These are phyloP conservation scores for Monosporozyma unispora DNA, from an alignment of 805 yeast genomes.

Conservation along the genomic window DNA sequence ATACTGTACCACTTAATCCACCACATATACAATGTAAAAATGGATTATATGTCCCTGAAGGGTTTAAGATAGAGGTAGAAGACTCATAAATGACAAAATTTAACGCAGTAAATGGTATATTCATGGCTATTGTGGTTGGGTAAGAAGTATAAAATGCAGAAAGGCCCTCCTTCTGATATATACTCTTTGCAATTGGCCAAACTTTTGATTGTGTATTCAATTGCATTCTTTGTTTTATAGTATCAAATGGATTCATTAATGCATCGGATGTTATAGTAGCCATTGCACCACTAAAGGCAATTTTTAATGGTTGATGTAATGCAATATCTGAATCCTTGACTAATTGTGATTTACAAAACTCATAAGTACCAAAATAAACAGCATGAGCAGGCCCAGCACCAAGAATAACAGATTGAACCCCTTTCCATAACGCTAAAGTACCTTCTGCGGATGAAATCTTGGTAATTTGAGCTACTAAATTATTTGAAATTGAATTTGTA, in stretches of 20 bases:
- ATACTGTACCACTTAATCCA: conserved; percentile 87
- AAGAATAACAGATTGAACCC: conserved; percentile 79
- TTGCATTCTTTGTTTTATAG: conserved; percentile 94
- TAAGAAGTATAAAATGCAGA: conserved; percentile 83
- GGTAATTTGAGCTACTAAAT: conserved; percentile 59
- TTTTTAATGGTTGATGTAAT: conserved; percentile 65
- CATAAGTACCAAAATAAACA: conserved; percentile 88
- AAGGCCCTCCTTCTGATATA: conserved; percentile 58
- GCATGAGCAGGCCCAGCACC: conserved; percentile 99
- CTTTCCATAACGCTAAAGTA: conserved; percentile 83
- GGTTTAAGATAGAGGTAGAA: conserved; percentile 73
- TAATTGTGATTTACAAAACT: conserved; percentile 44
- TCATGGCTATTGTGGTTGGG: conserved; percentile 89
- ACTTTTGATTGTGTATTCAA: conserved; percentile 23
- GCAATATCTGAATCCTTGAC: conserved; percentile 25
- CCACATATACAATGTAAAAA: conserved; percentile 88
- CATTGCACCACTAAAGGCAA: conserved; percentile 82
- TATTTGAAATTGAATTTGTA: conserved; percentile 9
- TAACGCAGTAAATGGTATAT: conserved; percentile 89
- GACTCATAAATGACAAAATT: conserved; percentile 92
- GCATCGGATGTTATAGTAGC: conserved; percentile 93
- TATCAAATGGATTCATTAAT: conserved; percentile 95
- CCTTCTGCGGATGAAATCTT: conserved; percentile 82
- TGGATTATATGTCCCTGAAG: conserved; percentile 74
- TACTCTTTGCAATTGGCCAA: conserved; percentile 29